phyloP scores from a whole-genome alignment of 805 yeast genomes.

The Metschnikowia shivogae region DNA sequence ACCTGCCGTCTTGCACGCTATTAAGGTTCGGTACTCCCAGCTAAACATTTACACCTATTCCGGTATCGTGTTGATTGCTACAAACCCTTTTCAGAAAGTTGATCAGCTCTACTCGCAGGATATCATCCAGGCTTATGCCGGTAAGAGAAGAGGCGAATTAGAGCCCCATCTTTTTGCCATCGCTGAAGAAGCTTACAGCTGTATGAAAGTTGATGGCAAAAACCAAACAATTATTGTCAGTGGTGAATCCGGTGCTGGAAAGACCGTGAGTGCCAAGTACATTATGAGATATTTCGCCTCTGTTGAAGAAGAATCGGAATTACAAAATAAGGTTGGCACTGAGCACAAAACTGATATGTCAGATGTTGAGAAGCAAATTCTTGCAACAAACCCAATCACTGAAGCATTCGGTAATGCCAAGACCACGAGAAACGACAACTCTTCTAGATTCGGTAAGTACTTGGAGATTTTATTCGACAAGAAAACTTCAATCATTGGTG shows the following conservation, averaged over 20 bases:
- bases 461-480: constrained; percentile 83
- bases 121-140: constrained; percentile 91
- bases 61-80: constrained; percentile 94
- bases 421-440: constrained; percentile 94
- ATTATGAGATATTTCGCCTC: constrained; percentile 97
- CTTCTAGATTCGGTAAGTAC: constrained; percentile 96
- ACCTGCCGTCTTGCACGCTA: constrained; percentile 94
- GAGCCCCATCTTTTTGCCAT: constrained; percentile 97
- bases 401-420: constrained; percentile 99
- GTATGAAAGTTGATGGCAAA: constrained; percentile 79
- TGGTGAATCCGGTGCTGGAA: constrained; percentile 99
- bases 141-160: constrained; percentile 86
- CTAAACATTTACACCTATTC: constrained; percentile 91
- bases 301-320: constrained; percentile 56
- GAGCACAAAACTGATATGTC: constrained; percentile 63
- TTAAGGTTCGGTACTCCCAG: constrained; percentile 82
- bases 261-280: constrained; percentile 93
- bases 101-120: constrained; percentile 90
- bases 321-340: constrained; percentile 30
- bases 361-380: constrained; percentile 85
- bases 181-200: constrained; percentile 95
- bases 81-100: constrained; percentile 90
- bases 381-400: constrained; percentile 96
- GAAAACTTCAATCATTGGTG: constrained; percentile 81
- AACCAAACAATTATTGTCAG: constrained; percentile 96